phyloP scores from a whole-genome alignment of 306 rosid genomes.

The Alnus rubra region DNA sequence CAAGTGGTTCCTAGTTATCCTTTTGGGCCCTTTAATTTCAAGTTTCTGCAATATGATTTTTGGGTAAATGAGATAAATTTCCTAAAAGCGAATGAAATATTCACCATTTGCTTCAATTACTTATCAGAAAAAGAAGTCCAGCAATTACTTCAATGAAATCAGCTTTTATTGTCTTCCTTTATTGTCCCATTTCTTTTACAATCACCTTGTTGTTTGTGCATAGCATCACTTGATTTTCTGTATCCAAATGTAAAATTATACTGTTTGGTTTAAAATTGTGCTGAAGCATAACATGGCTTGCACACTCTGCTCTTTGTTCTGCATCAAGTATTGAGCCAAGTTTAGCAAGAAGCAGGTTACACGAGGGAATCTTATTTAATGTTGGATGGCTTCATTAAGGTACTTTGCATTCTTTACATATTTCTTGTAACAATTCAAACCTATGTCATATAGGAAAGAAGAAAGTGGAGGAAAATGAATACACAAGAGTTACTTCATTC shows the following conservation, averaged over 20 bases:
- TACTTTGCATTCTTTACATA: slow-evolving; percentile 23
- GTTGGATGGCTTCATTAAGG: slow-evolving; percentile 76
- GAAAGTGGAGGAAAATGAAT: not conserved
- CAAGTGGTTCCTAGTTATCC: not conserved
- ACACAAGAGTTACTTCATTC: slow-evolving; percentile 16
- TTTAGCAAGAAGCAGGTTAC: slow-evolving; percentile 84
- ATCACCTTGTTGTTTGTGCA: not conserved
- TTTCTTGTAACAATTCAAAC: slow-evolving; percentile 11
- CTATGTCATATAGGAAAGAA: slow-evolving; percentile 8
- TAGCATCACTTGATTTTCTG: not conserved
- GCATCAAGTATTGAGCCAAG: slow-evolving; percentile 66
- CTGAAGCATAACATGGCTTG: slow-evolving; percentile 7
- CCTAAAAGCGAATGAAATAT: not conserved
- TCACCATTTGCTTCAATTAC: not conserved
- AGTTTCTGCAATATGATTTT: not conserved
- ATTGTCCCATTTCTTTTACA: not conserved
- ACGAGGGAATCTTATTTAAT: slow-evolving; percentile 58
- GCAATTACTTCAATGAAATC: not conserved
- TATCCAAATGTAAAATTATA: not conserved
- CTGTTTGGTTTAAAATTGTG: slow-evolving; percentile 10
- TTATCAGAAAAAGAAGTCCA: not conserved
- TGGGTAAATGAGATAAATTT: not conserved
- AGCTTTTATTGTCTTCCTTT: not conserved
- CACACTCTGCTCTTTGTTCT: slow-evolving; percentile 25
- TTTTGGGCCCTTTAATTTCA: not conserved